A percentile compares a stretch with the other conserved stretches of the same genome.
Conservation (phyloP, 345 rosid genomes). For the Arabidopsis arenosa region DNA sequence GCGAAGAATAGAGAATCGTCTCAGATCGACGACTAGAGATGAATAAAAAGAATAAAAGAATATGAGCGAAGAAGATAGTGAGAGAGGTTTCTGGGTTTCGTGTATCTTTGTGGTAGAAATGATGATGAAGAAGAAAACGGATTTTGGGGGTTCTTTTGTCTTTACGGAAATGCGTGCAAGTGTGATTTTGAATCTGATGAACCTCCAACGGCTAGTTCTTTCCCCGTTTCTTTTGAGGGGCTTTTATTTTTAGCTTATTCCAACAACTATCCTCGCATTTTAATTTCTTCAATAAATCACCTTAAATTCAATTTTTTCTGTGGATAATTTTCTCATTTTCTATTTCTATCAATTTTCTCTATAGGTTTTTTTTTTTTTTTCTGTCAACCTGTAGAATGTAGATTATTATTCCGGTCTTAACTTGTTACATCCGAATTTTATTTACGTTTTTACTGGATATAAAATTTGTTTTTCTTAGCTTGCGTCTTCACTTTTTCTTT, state of each 20-base stretch:
- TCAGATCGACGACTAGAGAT: conserved; percentile 14
- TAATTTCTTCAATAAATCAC: not conserved
- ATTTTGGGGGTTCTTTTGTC: conserved; percentile 38
- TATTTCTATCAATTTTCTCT: not conserved
- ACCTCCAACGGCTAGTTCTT: conserved; percentile 44
- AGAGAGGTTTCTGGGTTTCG: conserved; percentile 22
- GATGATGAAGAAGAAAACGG: conserved; percentile 26
- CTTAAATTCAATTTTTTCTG: not conserved
- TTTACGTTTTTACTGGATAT: not conserved
- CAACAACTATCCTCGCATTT: conserved; percentile 1
- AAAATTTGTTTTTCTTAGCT: not conserved
- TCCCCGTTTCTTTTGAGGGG: conserved; percentile 35
- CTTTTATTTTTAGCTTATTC: conserved; percentile 14
- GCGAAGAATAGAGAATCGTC: conserved; percentile 9
- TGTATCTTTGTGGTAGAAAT: conserved; percentile 24
- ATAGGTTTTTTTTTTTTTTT: not conserved
- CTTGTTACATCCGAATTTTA: not conserved
- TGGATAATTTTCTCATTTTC: not conserved
- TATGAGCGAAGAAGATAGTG: conserved; percentile 32
- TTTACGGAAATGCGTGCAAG: conserved; percentile 44
- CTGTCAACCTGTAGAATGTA: not conserved
- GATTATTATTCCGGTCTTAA: conserved; percentile 1
- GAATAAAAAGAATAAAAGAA: conserved; percentile 20
- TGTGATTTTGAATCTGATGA: conserved; percentile 41
- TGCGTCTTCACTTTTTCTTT: conserved; percentile 16